A percentile compares a stretch with the other conserved stretches of the same genome.
Conservation (phyloP, 176 grass and related monocot species). For the Carex parvula region DNA sequence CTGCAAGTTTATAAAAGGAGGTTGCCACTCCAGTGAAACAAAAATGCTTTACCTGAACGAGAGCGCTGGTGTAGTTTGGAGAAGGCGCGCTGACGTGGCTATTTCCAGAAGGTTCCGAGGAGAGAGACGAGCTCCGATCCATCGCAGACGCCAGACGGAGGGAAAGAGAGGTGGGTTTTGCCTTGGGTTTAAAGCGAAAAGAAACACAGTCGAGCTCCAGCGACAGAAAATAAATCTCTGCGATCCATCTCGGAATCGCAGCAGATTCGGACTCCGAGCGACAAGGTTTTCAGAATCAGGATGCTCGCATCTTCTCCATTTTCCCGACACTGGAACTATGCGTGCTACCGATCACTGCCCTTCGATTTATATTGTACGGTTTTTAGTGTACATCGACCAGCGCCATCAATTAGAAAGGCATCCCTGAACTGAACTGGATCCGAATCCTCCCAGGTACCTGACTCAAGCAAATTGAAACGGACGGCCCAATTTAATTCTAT, state of each 20-base stretch:
- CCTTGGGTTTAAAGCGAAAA: neutral
- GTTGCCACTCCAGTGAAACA: neutral
- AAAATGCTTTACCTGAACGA: slow-evolving; percentile 12
- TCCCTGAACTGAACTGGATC: too few relatives aligned
- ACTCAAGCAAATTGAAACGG: too few relatives aligned
- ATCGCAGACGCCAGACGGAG: neutral
- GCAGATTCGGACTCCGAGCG: too few relatives aligned
- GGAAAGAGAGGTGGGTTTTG: neutral
- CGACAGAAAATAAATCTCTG: too few relatives aligned
- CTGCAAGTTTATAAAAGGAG: neutral
- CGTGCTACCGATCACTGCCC: neutral
- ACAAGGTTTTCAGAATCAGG: neutral
- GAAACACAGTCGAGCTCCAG: neutral
- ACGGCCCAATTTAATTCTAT: too few relatives aligned
- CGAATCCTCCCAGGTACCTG: too few relatives aligned
- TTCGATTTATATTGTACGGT: too few relatives aligned
- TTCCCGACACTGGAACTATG: neutral
- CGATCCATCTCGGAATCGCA: too few relatives aligned
- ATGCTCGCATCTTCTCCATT: neutral
- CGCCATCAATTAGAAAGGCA: too few relatives aligned
- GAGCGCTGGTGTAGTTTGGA: slow-evolving; percentile 8
- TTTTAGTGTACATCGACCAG: too few relatives aligned
- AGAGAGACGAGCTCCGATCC: neutral
- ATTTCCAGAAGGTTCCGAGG: slow-evolving; percentile 6
- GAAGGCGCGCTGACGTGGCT: neutral